Percentiles rank a stretch among this genome's conserved stretches.
Evolutionary conservation across 148 eudicot species (phyloP).

Genomic region (Nyssa sinensis): DNA sequence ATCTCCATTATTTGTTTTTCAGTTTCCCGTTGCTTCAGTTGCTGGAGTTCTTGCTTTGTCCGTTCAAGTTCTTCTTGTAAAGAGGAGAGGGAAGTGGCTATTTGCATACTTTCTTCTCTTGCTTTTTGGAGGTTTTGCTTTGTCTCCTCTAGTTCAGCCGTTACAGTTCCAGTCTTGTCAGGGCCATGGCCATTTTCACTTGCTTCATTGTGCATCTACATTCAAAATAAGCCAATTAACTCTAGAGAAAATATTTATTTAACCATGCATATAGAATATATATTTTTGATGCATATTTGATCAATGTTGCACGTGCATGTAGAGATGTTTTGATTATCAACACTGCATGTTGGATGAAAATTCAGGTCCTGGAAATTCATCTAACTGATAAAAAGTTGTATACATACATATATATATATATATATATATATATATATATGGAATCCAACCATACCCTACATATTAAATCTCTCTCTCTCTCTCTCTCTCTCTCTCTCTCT

Average conservation of each 20-base stretch:
- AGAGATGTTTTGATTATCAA: too few species aligned
- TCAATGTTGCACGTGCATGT: too few species aligned
- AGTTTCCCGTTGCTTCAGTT: constrained; percentile 47
- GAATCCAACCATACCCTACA: too few species aligned
- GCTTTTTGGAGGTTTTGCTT: constrained; percentile 65
- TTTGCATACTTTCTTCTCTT: constrained; percentile 50
- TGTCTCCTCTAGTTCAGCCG: constrained; percentile 60
- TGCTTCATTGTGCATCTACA: constrained; percentile 35
- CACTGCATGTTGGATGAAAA: too few species aligned
- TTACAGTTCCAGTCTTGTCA: constrained; percentile 19
- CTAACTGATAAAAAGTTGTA: too few species aligned
- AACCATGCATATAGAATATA: too few species aligned
- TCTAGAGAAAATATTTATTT: neutral
- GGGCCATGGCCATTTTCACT: constrained; percentile 7
- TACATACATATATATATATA: too few species aligned
- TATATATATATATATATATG: too few species aligned
- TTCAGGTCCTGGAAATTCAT: too few species aligned
- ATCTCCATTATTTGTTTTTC: constrained; percentile 40
- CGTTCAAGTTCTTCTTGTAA: constrained; percentile 68
- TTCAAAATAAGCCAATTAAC: neutral
- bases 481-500: too few species aligned
- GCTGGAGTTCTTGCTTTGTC: constrained; percentile 63
- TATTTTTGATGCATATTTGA: too few species aligned
- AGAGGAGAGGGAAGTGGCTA: constrained; percentile 56
- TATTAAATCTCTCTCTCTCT: too few species aligned